phyloP scores from a whole-genome alignment of 2,329 filamentous ascomycete species.

The Sphaceloma murrayae region DNA sequence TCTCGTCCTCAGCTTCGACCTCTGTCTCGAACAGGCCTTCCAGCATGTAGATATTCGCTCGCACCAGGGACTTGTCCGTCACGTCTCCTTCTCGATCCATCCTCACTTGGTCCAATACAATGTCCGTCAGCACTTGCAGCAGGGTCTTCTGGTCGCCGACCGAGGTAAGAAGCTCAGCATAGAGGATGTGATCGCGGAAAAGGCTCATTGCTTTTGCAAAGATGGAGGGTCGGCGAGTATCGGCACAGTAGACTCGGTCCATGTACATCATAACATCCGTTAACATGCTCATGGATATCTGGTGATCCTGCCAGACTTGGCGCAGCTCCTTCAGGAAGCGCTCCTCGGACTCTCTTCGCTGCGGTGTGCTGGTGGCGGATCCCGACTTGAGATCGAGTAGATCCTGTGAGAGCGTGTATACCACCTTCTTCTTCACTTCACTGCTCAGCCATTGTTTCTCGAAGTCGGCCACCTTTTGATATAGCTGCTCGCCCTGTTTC shows the following conservation, averaged over 20 bases:
- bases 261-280: constrained; percentile 96
- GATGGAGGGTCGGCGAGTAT: constrained; percentile 65
- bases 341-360: constrained; percentile 71
- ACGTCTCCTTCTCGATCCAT: constrained; percentile 87
- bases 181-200: constrained; percentile 78
- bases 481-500: constrained; percentile 74
- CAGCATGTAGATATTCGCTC: constrained; percentile 80
- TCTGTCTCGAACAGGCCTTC: constrained; percentile 77
- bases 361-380: constrained; percentile 56
- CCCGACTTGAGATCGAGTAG: constrained; percentile 35
- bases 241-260: constrained; percentile 72
- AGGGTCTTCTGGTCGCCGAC: constrained; percentile 44
- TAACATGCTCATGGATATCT: constrained; percentile 87
- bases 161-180: constrained; percentile 42
- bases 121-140: constrained; percentile 65
- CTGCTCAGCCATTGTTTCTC: constrained; percentile 72
- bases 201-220: constrained; percentile 77
- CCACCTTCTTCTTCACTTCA: constrained; percentile 62
- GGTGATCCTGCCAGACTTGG: constrained; percentile 78
- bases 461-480: constrained; percentile 68
- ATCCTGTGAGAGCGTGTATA: constrained; percentile 59
- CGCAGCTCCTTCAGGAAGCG: constrained; percentile 69
- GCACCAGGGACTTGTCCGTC: constrained; percentile 73
- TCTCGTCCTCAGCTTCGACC: constrained; percentile 65
- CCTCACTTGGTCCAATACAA: constrained; percentile 80